Evolutionary conservation across 345 rosid genomes (phyloP).

Genomic region (Arabis alpina): DNA sequence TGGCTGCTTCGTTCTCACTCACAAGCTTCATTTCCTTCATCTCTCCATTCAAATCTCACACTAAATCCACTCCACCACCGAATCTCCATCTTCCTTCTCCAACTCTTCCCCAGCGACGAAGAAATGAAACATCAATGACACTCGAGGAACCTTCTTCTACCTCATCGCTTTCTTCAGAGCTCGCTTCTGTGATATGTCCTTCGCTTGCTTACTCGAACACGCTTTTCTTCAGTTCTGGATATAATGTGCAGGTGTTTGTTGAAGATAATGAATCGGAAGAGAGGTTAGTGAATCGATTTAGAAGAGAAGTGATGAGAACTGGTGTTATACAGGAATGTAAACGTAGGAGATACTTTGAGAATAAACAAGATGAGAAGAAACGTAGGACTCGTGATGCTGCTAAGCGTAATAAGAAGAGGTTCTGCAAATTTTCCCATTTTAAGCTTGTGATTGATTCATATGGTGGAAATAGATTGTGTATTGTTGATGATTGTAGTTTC

Average conservation of each 20-base stretch:
- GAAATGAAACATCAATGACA: slow-evolving; percentile 43
- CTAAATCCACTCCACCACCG: slow-evolving; percentile 43
- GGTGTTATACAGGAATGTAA: slow-evolving; percentile 82
- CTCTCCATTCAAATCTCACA: slow-evolving; percentile 54
- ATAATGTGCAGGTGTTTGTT: slow-evolving; percentile 72
- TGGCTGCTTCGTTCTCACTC: slow-evolving; percentile 71
- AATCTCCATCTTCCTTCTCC: slow-evolving; percentile 38
- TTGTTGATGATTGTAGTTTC: slow-evolving; percentile 2
- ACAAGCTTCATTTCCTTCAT: slow-evolving; percentile 69
- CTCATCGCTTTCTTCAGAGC: slow-evolving; percentile 45
- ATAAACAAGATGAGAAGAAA: slow-evolving; percentile 75
- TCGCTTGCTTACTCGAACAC: slow-evolving; percentile 71
- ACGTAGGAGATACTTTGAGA: slow-evolving; percentile 70
- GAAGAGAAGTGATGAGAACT: slow-evolving; percentile 78
- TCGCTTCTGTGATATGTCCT: slow-evolving; percentile 70
- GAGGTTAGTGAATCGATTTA: slow-evolving; percentile 66
- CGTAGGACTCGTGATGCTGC: slow-evolving; percentile 80
- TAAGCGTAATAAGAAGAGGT: slow-evolving; percentile 72
- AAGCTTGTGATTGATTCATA: too few species aligned
- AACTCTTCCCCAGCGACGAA: slow-evolving; percentile 37
- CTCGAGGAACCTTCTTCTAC: slow-evolving; percentile 39
- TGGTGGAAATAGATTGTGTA: too few species aligned
- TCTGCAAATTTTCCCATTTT: too few species aligned
- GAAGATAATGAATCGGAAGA: slow-evolving; percentile 82
- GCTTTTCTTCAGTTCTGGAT: slow-evolving; percentile 67